A percentile compares a stretch with the other conserved stretches of the same genome.
Evolutionary conservation across 257 asterid genomes (phyloP).

Genomic region (Capsicum rhomboideum): DNA sequence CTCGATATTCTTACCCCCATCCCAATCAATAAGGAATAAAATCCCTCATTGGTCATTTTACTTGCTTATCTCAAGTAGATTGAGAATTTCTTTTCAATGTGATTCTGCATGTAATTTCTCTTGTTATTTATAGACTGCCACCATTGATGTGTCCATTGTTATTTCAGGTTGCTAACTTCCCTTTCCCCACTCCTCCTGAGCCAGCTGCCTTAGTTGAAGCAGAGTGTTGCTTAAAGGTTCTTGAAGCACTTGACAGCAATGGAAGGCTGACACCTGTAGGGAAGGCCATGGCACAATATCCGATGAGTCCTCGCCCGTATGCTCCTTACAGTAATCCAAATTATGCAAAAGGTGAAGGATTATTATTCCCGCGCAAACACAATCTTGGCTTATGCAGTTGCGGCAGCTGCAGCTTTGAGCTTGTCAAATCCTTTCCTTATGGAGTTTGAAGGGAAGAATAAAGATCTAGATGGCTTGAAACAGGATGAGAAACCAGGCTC

Average conservation of each 20-base stretch:
- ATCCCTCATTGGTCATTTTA: background rate
- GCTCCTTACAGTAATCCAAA: constrained; percentile 89
- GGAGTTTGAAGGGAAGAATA: constrained; percentile 30
- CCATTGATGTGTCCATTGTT: background rate
- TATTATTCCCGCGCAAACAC: constrained; percentile 39
- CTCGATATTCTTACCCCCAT: background rate
- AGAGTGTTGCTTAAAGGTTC: constrained; percentile 73
- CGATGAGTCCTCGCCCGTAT: constrained; percentile 97
- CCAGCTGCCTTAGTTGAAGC: constrained; percentile 65
- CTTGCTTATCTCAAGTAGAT: background rate
- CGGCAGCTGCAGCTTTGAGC: constrained; percentile 91
- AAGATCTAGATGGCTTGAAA: constrained; percentile 21
- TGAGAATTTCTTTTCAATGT: background rate
- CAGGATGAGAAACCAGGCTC: constrained; percentile 19
- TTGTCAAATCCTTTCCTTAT: constrained; percentile 58
- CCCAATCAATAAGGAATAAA: background rate
- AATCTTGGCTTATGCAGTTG: constrained; percentile 77
- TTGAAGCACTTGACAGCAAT: constrained; percentile 74
- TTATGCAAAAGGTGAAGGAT: constrained; percentile 37
- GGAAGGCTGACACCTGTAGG: constrained; percentile 77
- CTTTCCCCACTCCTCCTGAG: constrained; percentile 94
- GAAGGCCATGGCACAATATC: constrained; percentile 90
- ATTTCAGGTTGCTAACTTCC: constrained; percentile 87
- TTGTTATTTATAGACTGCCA: background rate
- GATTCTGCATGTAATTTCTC: background rate